Evolutionary conservation across 352 stramenopile genomes (phyloP).

Genomic region (Globisporangium paddicum): DNA sequence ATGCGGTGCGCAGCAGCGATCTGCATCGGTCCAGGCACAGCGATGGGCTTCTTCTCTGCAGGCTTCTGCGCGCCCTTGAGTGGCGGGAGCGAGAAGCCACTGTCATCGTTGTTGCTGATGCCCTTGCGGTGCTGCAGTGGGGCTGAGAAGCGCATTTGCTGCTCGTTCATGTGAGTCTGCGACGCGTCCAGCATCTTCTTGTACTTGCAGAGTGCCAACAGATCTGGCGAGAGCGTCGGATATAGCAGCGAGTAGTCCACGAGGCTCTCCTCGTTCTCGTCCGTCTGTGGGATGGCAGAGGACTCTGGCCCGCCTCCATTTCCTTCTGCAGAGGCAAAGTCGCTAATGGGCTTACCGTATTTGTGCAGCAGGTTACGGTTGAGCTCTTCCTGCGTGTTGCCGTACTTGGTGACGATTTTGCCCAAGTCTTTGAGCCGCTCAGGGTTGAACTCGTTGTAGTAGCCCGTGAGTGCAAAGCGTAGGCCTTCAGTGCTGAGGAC

Average conservation of each 20-base stretch:
- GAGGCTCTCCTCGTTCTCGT: conserved; percentile 38
- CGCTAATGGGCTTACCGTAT: conserved; percentile 51
- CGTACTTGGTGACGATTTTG: conserved; percentile 72
- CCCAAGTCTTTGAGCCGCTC: conserved; percentile 60
- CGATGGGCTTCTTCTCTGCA: conserved; percentile 57
- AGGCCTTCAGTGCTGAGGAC: conserved; percentile 32
- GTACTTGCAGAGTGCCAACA: conserved; percentile 51
- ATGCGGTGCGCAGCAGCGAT: conserved; percentile 70
- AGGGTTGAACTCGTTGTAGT: conserved; percentile 55
- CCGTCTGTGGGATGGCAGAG: background rate
- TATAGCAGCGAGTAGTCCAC: conserved; percentile 71
- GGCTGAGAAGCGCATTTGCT: conserved; percentile 75
- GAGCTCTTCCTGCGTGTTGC: conserved; percentile 51
- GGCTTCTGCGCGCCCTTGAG: conserved; percentile 47
- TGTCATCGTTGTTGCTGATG: conserved; percentile 17
- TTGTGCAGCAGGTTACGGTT: conserved; percentile 62
- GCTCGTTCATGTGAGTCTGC: conserved; percentile 72
- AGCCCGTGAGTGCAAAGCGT: conserved; percentile 33
- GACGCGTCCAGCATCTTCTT: conserved; percentile 77
- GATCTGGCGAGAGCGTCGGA: conserved; percentile 25
- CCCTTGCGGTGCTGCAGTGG: conserved; percentile 69
- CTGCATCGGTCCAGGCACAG: conserved; percentile 63
- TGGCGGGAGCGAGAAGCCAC: conserved; percentile 32
- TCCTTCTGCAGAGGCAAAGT: conserved; percentile 22
- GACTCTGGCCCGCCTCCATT: background rate